Evolutionary conservation across 768 basidiomycete genomes (phyloP).

Genomic region (Termitomyces sp.): DNA sequence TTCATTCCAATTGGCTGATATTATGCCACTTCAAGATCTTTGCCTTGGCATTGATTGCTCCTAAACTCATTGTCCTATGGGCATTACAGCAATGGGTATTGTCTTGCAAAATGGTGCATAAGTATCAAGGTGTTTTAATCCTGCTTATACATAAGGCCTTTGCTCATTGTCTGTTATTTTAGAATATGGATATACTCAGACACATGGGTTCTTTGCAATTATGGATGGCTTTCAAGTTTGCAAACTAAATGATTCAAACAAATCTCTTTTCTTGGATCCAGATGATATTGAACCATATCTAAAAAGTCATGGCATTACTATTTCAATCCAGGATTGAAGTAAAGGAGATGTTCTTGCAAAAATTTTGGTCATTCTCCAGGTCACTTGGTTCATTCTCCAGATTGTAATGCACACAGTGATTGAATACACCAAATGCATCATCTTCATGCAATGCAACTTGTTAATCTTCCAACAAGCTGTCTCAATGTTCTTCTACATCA

Average conservation of each 20-base stretch:
- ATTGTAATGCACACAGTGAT: constrained; percentile 17
- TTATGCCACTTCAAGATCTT: background rate
- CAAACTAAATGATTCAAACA: background rate
- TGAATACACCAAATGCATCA: background rate
- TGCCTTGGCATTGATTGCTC: constrained; percentile 13
- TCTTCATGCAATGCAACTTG: background rate
- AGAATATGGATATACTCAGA: constrained; percentile 7
- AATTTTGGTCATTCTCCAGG: constrained; percentile 18
- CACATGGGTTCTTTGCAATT: constrained; percentile 15
- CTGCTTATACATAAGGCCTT: background rate
- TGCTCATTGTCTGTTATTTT: background rate
- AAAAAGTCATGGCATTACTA: background rate
- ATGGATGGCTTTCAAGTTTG: constrained; percentile 22
- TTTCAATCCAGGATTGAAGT: constrained; percentile 18
- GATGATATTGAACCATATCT: background rate
- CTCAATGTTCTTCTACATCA: background rate
- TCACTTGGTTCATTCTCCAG: constrained; percentile 25
- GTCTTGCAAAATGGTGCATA: constrained; percentile 11
- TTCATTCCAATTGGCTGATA: constrained; percentile 16
- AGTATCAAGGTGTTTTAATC: background rate
- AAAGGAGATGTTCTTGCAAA: constrained; percentile 22
- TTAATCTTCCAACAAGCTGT: background rate
- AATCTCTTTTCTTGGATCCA: background rate
- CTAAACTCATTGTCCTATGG: constrained; percentile 16
- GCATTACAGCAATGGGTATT: constrained; percentile 15